phyloP scores from a whole-genome alignment of 129 eudicot species.

The Centrapalus pauciflorus region DNA sequence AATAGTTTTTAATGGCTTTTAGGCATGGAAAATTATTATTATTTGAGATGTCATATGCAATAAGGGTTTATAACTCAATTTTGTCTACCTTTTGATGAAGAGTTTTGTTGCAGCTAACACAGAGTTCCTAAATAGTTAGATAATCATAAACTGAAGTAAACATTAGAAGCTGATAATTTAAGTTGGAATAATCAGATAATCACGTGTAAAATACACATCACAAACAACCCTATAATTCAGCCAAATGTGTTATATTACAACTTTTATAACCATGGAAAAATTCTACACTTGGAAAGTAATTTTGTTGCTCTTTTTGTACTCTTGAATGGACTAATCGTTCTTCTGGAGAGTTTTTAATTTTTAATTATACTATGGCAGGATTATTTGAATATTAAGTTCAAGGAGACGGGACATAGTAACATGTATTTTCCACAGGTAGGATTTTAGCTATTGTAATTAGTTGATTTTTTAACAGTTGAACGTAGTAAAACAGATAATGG shows the following conservation, averaged over 20 bases:
- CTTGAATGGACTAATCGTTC: neutral
- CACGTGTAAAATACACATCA: too few relatives aligned
- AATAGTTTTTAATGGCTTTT: too few relatives aligned
- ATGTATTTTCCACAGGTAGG: slow-evolving; percentile 97
- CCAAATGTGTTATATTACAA: neutral
- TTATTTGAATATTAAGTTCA: slow-evolving; percentile 82
- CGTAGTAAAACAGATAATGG: neutral
- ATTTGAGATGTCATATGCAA: too few relatives aligned
- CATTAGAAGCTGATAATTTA: too few relatives aligned
- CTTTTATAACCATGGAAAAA: neutral
- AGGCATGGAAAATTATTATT: too few relatives aligned
- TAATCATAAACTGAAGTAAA: too few relatives aligned
- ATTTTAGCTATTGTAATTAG: neutral
- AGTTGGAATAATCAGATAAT: too few relatives aligned
- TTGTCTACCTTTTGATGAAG: too few relatives aligned
- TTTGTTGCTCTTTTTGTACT: neutral
- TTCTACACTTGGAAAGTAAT: neutral
- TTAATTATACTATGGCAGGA: slow-evolving; percentile 48
- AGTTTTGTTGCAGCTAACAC: neutral
- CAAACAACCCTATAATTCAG: too few relatives aligned
- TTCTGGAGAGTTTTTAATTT: neutral
- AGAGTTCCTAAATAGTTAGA: too few relatives aligned
- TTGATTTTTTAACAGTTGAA: neutral
- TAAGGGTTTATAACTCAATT: too few relatives aligned
- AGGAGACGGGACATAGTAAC: slow-evolving; percentile 96